Conservation (phyloP, 306 rosid species). For the Dryas drummondii region DNA sequence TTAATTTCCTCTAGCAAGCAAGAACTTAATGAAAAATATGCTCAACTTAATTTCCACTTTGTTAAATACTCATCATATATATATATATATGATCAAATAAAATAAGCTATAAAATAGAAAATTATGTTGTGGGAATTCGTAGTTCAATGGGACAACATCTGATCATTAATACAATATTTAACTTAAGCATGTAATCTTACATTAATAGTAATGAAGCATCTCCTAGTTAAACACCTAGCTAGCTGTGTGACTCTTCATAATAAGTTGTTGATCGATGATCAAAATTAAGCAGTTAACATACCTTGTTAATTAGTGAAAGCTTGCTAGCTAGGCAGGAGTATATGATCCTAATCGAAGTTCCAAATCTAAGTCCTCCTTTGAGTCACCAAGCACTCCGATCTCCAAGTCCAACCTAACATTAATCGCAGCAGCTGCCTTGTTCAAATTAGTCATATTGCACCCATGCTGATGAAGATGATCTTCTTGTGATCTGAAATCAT, state of each 20-base stretch:
- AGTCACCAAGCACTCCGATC: conserved; percentile 47
- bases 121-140: background rate
- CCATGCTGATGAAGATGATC: conserved; percentile 14
- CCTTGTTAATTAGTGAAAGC: background rate
- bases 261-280: background rate
- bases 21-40: background rate
- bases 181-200: too few relatives aligned
- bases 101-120: background rate
- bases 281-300: background rate
- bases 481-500: conserved; percentile 23
- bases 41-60: background rate
- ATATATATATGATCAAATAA: background rate
- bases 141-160: background rate
- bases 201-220: too few relatives aligned
- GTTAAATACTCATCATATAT: background rate
- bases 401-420: conserved; percentile 61
- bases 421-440: conserved; percentile 38
- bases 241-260: conserved; percentile 6
- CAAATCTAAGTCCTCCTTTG: conserved; percentile 70
- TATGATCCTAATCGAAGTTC: conserved; percentile 79
- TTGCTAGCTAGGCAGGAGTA: conserved; percentile 13
- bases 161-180: background rate
- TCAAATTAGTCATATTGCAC: conserved; percentile 24
- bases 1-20: background rate
- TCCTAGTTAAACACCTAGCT: too few relatives aligned